Conservation (phyloP, 345 rosid species). For the Hibiscus tridactylites region DNA sequence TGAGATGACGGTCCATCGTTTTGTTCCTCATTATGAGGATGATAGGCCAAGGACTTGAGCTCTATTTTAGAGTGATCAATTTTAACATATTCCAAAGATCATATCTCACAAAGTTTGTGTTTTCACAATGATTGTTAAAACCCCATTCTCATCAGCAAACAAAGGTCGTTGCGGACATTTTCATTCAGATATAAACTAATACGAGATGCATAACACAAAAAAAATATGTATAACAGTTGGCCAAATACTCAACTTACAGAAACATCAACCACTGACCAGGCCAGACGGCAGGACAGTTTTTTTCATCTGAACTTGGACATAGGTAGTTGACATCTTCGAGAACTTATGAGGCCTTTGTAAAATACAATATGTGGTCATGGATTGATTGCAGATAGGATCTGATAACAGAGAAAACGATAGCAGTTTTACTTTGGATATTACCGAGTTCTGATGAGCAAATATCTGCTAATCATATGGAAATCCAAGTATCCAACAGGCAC, state of each 20-base stretch:
- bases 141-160: no score
- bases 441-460: background rate
- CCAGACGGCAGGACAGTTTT: background rate
- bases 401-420: slow-evolving; percentile 4
- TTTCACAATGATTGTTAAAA: no score
- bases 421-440: background rate
- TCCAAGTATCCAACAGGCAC: background rate
- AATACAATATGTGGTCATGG: slow-evolving; percentile 6
- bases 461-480: background rate
- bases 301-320: background rate
- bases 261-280: background rate
- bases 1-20: no score
- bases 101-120: no score
- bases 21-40: no score
- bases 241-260: background rate
- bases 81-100: no score
- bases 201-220: background rate
- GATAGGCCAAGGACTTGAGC: no score
- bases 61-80: no score
- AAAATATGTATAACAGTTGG: background rate
- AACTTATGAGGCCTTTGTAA: background rate
- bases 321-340: background rate
- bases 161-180: background rate
- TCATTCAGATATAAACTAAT: background rate
- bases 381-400: slow-evolving; percentile 31